Evolutionary conservation across 331 rosid species (phyloP).

Genomic region (Malus hybrid): DNA sequence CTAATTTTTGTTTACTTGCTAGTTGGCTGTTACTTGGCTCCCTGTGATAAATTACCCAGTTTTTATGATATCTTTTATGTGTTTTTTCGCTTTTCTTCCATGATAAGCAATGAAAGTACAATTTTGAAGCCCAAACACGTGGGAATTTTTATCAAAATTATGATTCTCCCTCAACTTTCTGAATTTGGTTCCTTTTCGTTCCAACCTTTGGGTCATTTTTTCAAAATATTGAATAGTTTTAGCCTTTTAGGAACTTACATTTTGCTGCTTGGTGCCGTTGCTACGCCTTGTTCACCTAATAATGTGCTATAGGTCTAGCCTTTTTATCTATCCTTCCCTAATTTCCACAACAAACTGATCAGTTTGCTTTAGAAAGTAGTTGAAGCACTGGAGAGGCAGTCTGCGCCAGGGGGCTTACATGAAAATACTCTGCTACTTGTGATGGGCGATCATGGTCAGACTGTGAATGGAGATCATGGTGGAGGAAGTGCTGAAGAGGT

Average conservation of each 20-base stretch:
- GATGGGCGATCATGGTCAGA: conserved; percentile 99
- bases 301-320: not conserved
- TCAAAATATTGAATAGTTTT: no score
- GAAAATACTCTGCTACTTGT: conserved; percentile 89
- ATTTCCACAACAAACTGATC: conserved; percentile 18
- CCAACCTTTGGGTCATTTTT: not conserved
- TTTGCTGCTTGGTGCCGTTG: not conserved
- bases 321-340: conserved; percentile 10
- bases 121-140: not conserved
- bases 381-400: conserved; percentile 57
- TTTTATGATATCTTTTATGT: not conserved
- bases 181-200: not conserved
- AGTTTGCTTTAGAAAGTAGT: conserved; percentile 63
- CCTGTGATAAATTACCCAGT: not conserved
- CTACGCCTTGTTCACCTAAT: not conserved
- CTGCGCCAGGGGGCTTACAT: conserved; percentile 72
- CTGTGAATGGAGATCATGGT: conserved; percentile 94
- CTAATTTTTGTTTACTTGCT: not conserved
- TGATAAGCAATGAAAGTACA: not conserved
- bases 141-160: not conserved
- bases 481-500: conserved; percentile 98
- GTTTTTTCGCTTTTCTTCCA: not conserved
- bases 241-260: not conserved
- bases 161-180: not conserved
- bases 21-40: not conserved